Percentiles rank a stretch among this genome's conserved stretches.
These are phyloP conservation scores for Raffaelea ambrosiae DNA, from an alignment of 2,329 filamentous ascomycete species.

Conservation along the genomic window DNA sequence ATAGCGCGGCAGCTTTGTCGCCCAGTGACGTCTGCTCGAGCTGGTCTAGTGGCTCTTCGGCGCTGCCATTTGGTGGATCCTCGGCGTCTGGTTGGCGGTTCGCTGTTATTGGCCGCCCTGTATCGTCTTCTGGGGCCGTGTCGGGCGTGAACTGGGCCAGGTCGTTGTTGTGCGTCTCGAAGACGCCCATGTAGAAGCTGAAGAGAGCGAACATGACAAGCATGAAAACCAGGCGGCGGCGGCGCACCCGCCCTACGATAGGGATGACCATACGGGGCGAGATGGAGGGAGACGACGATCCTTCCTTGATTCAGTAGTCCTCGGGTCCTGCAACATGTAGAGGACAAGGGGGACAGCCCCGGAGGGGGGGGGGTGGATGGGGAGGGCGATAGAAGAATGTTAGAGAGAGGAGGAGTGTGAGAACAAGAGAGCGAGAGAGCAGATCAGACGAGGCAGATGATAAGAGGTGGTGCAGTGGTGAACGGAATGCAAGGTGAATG, in stretches of 20 bases:
- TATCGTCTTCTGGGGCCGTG: slow-evolving; percentile 1
- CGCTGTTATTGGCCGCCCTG: neutral
- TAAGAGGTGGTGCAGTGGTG: too few relatives aligned
- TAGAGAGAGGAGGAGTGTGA: too few relatives aligned
- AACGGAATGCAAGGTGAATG: too few relatives aligned
- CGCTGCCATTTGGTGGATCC: too few relatives aligned
- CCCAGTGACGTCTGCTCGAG: too few relatives aligned
- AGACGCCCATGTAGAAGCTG: slow-evolving; percentile 5
- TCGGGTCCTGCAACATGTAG: neutral
- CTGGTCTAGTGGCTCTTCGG: too few relatives aligned
- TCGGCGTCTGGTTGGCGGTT: neutral
- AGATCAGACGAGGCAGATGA: too few relatives aligned
- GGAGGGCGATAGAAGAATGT: neutral
- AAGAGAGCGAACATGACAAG: neutral
- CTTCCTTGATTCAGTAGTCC: neutral
- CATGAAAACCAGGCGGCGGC: slow-evolving; percentile 7
- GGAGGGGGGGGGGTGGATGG: neutral
- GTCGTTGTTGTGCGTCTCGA: neutral
- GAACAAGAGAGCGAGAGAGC: too few relatives aligned
- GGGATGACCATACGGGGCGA: slow-evolving; percentile 5
- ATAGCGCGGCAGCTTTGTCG: too few relatives aligned
- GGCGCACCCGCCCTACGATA: slow-evolving; percentile 8
- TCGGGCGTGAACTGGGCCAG: slow-evolving; percentile 2
- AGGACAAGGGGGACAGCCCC: too few relatives aligned
- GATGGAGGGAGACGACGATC: neutral